These are phyloP conservation scores for Boletellus deceptivus DNA, from an alignment of 1,284 basidiomycete genomes.

Conservation along the genomic window DNA sequence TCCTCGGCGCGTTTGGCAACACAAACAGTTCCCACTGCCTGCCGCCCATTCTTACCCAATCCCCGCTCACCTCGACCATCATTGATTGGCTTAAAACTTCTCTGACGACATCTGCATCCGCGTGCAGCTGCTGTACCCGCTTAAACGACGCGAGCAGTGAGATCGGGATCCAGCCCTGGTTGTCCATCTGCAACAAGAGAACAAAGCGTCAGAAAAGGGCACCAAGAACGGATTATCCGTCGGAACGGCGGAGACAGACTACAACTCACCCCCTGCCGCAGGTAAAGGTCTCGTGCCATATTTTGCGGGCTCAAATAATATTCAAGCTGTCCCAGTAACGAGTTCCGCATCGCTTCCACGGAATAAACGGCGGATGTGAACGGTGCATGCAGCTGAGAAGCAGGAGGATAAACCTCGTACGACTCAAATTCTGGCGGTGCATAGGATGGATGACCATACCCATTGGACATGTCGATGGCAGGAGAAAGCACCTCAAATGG, in stretches of 20 bases:
- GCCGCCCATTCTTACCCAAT: conserved; percentile 65
- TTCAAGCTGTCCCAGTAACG: conserved; percentile 79
- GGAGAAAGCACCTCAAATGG: conserved; percentile 23
- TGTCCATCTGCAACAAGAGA: conserved; percentile 71
- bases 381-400: conserved; percentile 24
- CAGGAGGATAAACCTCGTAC: conserved; percentile 35
- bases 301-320: conserved; percentile 89
- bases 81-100: conserved; percentile 71
- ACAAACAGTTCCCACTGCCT: conserved; percentile 63
- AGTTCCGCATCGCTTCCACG: conserved; percentile 62
- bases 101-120: conserved; percentile 62
- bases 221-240: neutral
- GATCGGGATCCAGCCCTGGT: conserved; percentile 84
- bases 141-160: conserved; percentile 83
- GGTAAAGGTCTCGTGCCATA: conserved; percentile 78
- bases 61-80: conserved; percentile 70
- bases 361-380: conserved; percentile 63
- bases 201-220: conserved; percentile 3
- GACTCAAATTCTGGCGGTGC: conserved; percentile 21
- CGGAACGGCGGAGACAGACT: neutral
- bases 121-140: conserved; percentile 71
- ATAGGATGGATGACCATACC: conserved; percentile 25
- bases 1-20: conserved; percentile 62
- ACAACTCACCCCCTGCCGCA: conserved; percentile 68
- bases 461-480: conserved; percentile 23